Conservation (phyloP, 805 yeast species). For the Candida yuanshanica region DNA sequence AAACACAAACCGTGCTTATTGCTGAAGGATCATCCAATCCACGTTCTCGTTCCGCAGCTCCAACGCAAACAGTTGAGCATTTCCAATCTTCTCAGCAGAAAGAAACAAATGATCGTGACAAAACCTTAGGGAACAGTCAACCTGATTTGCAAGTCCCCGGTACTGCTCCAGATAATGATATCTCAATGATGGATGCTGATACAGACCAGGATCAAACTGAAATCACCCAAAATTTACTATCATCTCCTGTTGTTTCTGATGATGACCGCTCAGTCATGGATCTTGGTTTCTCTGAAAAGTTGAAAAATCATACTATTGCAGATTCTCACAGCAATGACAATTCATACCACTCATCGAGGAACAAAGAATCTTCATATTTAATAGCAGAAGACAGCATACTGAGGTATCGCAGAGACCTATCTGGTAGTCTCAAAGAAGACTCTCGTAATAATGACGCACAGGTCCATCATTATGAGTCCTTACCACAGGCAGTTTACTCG, state of each 20-base stretch:
- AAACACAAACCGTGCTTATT: not conserved
- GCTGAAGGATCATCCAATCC: not conserved
- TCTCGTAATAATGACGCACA: not conserved
- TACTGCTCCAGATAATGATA: conserved; percentile 18
- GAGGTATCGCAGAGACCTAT: conserved; percentile 3
- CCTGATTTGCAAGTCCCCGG: conserved; percentile 22
- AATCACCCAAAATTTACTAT: not conserved
- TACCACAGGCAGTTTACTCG: not conserved
- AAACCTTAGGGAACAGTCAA: not conserved
- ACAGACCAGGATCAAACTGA: not conserved
- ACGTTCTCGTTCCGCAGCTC: not conserved
- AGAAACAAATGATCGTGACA: not conserved
- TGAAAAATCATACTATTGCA: not conserved
- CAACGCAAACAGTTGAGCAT: not conserved
- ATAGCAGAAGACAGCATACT: conserved; percentile 20
- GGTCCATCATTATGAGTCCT: not conserved
- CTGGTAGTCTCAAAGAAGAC: not conserved
- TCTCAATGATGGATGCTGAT: not conserved
- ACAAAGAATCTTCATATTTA: conserved; percentile 5
- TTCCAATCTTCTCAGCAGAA: not conserved
- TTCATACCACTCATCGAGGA: not conserved
- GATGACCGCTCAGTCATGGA: conserved; percentile 10
- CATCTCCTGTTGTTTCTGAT: conserved; percentile 21
- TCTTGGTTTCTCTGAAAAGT: no score
- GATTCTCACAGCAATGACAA: not conserved